Base-by-base conservation (phyloP, 768 basidiomycete genomes). In the Candolleomyces aberdarensis region DNA sequence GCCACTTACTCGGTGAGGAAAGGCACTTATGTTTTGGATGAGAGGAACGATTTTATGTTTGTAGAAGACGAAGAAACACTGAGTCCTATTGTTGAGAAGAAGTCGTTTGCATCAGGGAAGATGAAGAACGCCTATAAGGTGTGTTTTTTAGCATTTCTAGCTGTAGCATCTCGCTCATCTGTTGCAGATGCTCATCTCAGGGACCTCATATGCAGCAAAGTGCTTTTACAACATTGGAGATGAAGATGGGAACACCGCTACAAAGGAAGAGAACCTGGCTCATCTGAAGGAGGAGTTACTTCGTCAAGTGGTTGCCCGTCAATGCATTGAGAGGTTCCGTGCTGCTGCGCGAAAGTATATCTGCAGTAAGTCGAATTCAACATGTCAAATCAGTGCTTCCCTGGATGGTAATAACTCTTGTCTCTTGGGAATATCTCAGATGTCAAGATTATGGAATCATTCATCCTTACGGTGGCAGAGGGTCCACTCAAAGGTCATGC, bases 161-260 rank as follows among this genome's bases (percentile, higher is more conserved):
- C 43, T 17, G 19, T 36, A 8, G 17, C 3, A 15, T 14, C 39
- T 11, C 11, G 29, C 39, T 10, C 2, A 56, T 17, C 40, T 19
- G 31, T 44, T 9, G 17, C 32, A 54, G 52, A 31, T 54, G 29
- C 26, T 17, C 52, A 54, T 54, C 3, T 22, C 15, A 13, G 36
- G 17, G n/a, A 36, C 14, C 17, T 15, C 1, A 11, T 44, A 43
- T 15, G 41, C 56, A 5, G 56, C 56, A 17, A 57, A 57, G 22
- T 14, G 56, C 41, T 57, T 57, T 31, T 57, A 57, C 19, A n/a
- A 57, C 19, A 32, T 57, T 47, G 56, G 56, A 13, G 11, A 26
- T 3, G 19, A 20, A 5, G 31, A 15, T 15, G 47, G 47, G 13
- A 20, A 19, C 7, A 1, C 29, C 5, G 29, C 19, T 5, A 15